Base-by-base conservation (phyloP, 495 filamentous ascomycete genomes). In the Entonaema liquescens region DNA sequence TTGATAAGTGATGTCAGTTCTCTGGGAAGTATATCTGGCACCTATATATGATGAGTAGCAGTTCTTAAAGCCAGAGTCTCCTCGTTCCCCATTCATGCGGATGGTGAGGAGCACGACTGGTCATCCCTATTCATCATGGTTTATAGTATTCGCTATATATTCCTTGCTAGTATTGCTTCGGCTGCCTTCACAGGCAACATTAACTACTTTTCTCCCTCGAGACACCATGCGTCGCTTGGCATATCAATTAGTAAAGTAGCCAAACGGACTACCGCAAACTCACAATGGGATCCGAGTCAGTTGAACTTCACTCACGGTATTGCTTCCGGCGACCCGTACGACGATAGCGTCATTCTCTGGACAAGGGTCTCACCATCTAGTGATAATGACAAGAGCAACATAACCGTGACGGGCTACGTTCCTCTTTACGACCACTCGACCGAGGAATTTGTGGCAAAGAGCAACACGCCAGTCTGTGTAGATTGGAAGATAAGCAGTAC, bases 291-390 rank as follows among this genome's bases (percentile, higher is more conserved):
- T 38, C 69, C 86, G 17, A 79, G 79, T 23, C 68, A 80, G 67
- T 74, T 88, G 44, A 84, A 86, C 58, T 89, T 90, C 71, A 89
- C 87, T 26, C 88, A 89, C 72, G 84, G 88, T 53, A 80, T 90
- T 35, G 88, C 89, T 36, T 88, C 86, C 29, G 89, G 89, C 26
- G 89, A 91, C 67, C 89, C 89, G 3, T 89, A 87, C 53, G 78
- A 87, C 6, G 74, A 84, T 70, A 88, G 84, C 26, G 85, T 90
- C 8, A 90, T 91, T 63, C 81, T 91, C 1, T 90, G 89, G 89
- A 90, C 89, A 6, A 81, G 89, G 23, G 77, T 83, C 31, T 82
- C 86, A 1, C 89, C 88, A 11, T 77, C 79, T 23, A 68, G 62
- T 36, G 84, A 83, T 33, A 84, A 88, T 58, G 85, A 87, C 59